Conservation (phyloP, 805 yeast genomes). For the Yueomyces sinensis region DNA sequence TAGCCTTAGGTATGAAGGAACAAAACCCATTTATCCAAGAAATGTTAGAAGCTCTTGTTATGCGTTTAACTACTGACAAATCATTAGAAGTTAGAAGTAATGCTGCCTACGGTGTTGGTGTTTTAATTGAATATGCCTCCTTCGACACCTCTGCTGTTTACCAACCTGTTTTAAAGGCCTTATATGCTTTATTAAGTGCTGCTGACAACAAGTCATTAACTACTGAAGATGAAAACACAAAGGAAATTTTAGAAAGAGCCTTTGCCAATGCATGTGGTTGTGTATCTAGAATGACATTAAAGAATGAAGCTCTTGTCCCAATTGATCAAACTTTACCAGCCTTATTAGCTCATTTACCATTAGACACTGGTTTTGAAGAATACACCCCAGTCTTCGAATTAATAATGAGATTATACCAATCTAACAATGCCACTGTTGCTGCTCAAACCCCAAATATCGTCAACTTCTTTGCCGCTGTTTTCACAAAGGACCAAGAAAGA, state of each 20-base stretch:
- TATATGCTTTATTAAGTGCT: constrained; percentile 62
- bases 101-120: constrained; percentile 92
- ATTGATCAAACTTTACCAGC: constrained; percentile 62
- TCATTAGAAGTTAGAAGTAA: constrained; percentile 85
- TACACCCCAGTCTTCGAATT: constrained; percentile 80
- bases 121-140: constrained; percentile 38
- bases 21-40: constrained; percentile 55
- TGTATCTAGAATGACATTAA: constrained; percentile 81
- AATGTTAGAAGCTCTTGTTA: constrained; percentile 54
- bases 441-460: constrained; percentile 47
- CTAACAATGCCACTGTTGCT: constrained; percentile 42
- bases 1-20: constrained; percentile 59
- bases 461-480: constrained; percentile 55
- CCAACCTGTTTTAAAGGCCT: constrained; percentile 50
- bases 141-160: constrained; percentile 49
- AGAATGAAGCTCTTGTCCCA: constrained; percentile 62
- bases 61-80: constrained; percentile 58
- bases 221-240: constrained; percentile 58
- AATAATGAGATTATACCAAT: constrained; percentile 56
- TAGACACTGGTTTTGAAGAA: constrained; percentile 82
- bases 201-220: constrained; percentile 56
- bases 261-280: constrained; percentile 95
- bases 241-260: constrained; percentile 69
- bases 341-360: constrained; percentile 67
- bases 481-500: constrained; percentile 63